Evolutionary conservation across 2,329 filamentous ascomycete species (phyloP), one percentile per base, ranked within the genome.

Genomic region (Claviceps spartinae): DNA sequence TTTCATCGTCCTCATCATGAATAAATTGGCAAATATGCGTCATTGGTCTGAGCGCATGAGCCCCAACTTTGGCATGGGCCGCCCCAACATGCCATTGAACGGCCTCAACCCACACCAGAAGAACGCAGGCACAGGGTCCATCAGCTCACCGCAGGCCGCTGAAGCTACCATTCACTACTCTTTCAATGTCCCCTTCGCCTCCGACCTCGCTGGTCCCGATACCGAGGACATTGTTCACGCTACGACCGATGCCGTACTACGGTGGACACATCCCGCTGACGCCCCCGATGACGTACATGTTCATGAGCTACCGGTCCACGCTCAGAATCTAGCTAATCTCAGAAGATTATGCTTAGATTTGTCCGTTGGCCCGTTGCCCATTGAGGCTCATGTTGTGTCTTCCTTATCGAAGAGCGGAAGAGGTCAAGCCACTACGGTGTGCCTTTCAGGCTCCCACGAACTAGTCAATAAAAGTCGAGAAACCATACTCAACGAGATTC

Each of bases 151-250:
- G 54, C 82, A 85, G 58, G 75, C 83, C 56, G 78, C 84, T 64
- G 86, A 91, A 66, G 76, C 83, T 50, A 82, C 82, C 58, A 87
- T 97, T 69, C 88, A 94, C 69, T 85, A 95, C 67, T 91, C 88
- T 58, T 97, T 98, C 82, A 97, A 96, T 66, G 86, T 98, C 48
- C 93, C 93, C 55, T 96, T 97, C 71, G 84, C 89, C 60, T 95
- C 88, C 57, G 91, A 91, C 62, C 82, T 98, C 55, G 81, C 87
- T 56, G 93, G 93, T 37, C 93, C 93, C 57, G 89, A 97, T 63
- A 86, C 86, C 59, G 89, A 96, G 68, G 90, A 97, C 69, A 88
- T 98, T 62, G 79, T 97, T 55, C 91, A 96, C 71, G 89, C 91
- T 57, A 95, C 87, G 57, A 81, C 83, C 53, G 86, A 88, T 60